Evolutionary conservation across 2,329 filamentous ascomycete species (phyloP), one percentile per base, ranked within the genome.

Genomic region (Penicillium expansum): DNA sequence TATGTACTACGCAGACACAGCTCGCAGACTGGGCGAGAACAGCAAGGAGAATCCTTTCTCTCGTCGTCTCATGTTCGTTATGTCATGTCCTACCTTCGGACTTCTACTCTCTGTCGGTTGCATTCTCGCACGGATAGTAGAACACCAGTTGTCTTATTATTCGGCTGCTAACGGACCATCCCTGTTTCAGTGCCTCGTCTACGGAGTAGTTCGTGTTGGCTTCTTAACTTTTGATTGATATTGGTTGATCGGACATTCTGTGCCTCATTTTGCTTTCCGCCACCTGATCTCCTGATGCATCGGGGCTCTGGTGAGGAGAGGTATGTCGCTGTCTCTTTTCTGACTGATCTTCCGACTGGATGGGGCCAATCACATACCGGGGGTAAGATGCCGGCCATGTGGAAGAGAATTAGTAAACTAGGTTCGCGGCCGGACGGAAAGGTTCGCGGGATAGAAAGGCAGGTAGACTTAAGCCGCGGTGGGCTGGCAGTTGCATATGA

Each of bases 1-100:
- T 30, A 51, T 45, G 52, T 47, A 27, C 55, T 27, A 27, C 42
- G 16, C 43, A 49, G 37, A 32, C n/a, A 22, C 47, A 57, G 24
- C 49, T 41, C 58, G 24, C 58, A 59, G 54, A 41, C 27, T 50
- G 32, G 44, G 35, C 9, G 20, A 52, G 20, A 52, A 52, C 54
- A 56, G 61, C 61, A 65, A 62, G 64, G 64, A 60, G 59, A 20
- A 58, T 62, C 60, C 52, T 18, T n/a, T 54, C 18, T 54, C 29
- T 44, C 29, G 10, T 3, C 38, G 43, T 43, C n/a, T 43, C 32
- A 57, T 56, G 52, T 58, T 57, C 27, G 27, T 60, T 59, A 64
- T 64, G 64, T 66, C 63, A 67, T 65, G 64, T 65, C 58, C 63
- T 52, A 67, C 63, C 53, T 48, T 61, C 52, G 51, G 44, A 37